Base-by-base conservation (phyloP, 2,329 filamentous ascomycete genomes). In the Aspergillus carbonarius region DNA sequence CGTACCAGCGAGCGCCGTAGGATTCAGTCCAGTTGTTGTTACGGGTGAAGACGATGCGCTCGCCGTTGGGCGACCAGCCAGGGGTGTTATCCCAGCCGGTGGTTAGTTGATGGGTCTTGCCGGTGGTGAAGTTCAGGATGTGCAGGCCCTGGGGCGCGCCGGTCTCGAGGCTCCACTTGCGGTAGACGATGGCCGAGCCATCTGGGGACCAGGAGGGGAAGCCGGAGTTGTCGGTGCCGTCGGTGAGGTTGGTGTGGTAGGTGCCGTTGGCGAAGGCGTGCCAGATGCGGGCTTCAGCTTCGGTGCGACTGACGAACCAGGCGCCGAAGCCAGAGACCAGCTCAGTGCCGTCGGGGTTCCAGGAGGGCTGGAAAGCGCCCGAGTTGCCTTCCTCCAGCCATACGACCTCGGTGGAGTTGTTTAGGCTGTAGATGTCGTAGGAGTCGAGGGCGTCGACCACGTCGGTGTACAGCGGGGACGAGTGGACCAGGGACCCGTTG, bases 151-250 rank as follows among this genome's bases (percentile, higher is more conserved):
- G 61, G 58, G 61, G 35, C 10, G 57, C 63, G 2, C 56, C 63
- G 2, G 50, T 42, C 1, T 46, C 3, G 58, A 66, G 25, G 4
- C 70, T 70, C 65, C 70, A 75, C 8, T 69, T 68, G 6, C 76
- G 72, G 60, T 72, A 79, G 10, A 78, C 75, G 23, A 78, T 57
- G 32, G 69, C 68, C 1, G 57, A 69, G 4, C 75, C 73, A 49
- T 78, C 73, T 30, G 66, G 70, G 0, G 74, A 76, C 66, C 69
- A 78, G 35, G 70, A 73, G 8, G 77, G 75, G 63, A 78, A 79
- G 2, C 77, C 76, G 0, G 74, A 67, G 65, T 79, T 77, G 25
- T 55, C 17, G n/a, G 60, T 63, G 35, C 70, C 68, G 32, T 72
- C 62, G 2, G 75, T 78, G 6, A 78, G 69, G 8, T 70, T 62